Base-by-base conservation (phyloP, 2,329 filamentous ascomycete genomes). In the Trichoderma gracile region DNA sequence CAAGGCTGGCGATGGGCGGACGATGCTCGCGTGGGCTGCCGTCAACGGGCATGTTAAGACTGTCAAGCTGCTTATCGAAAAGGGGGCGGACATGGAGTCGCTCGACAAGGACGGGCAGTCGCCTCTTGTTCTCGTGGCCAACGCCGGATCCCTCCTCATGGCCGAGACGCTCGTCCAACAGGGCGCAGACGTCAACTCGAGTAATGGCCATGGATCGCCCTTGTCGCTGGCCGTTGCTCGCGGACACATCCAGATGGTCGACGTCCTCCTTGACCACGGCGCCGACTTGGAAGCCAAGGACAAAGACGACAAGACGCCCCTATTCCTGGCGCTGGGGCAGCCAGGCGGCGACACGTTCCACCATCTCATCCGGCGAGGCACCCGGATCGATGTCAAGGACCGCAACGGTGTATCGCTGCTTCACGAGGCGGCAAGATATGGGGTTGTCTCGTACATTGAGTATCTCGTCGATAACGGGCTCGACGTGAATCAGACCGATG, bases 101-200 rank as follows among this genome's bases (percentile, higher is more conserved):
- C 5, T 30, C 19, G 63, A 65, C 33, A 62, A 49, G 30, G 50
- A 54, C 4, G 50, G 63, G 12, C 40, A 14, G n/a, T 42, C 63
- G 5, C 63, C 63, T 17, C 57, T 65, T 14, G 30, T 40, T 5
- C 33, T 61, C 5, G 57, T 52, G 2, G 57, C 57, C 12, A 12
- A 62, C 6, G 10, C 12, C 2, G 58, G 43, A 7, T 19, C 8
- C 5, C 43, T 56, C 21, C 8, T 5, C 12, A 42, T 56, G 12
- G 57, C 25, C 7, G 17, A 43, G 33, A 6, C 50, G 9, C 63
- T 65, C 57, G 52, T 65, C 9, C 30, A 50, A 9, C 38, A 23
- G 15, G 63, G 63, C 9, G 63, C 57, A 27, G 38, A 62, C n/a
- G 47, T 65, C 6, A 64, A 64, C 46, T 15, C n/a, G 14, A 17